Evolutionary conservation across 768 basidiomycete genomes (phyloP), one percentile per base, ranked within the genome.

Genomic region (Leccinellum luteum): DNA sequence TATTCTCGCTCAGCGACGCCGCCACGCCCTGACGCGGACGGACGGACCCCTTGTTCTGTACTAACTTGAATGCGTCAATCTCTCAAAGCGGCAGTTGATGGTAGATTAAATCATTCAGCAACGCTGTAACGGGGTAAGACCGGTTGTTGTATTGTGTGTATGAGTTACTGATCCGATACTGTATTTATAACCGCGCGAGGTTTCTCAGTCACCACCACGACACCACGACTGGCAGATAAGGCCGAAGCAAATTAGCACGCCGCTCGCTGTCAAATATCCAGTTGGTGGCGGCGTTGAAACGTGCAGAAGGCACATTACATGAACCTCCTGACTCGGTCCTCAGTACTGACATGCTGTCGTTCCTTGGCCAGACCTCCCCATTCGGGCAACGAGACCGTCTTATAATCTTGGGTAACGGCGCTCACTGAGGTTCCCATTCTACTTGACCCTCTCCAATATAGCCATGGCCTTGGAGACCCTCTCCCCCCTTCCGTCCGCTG

Each of bases 401-500:
- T 25, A 56, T 19, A 44, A n/a, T 19, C 17, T 8, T 28, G 8
- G 27, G 15, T 28, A 32, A 53, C 4, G 19, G 15, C 25, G 8
- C 21, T 21, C 13, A 7, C 47, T 17, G 23, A 17, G 17, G 19
- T 23, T 15, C 15, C 19, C 21, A 41, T 45, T 45, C 23, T 15
- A n/a, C 45, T 47, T 25, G 23, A 25, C 14, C 8, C 45, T 21
- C 7, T 8, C 25, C 15, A 21, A n/a, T 19, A n/a, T n/a, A 19
- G 48, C 13, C n/a, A 15, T 43, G 28, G 6, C 9, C 23, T 19
- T n/a, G 30, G 41, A 38, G 43, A 31, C 13, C 19, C 32, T 13
- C 31, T 8, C 31, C 51, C 54, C 57, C 65, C 21, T 66, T 66
- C 65, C 65, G 65, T 66, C 65, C 62, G 65, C 60, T 65, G 63